phyloP scores from a whole-genome alignment of 116 monocot species.

The Zostera marina region DNA sequence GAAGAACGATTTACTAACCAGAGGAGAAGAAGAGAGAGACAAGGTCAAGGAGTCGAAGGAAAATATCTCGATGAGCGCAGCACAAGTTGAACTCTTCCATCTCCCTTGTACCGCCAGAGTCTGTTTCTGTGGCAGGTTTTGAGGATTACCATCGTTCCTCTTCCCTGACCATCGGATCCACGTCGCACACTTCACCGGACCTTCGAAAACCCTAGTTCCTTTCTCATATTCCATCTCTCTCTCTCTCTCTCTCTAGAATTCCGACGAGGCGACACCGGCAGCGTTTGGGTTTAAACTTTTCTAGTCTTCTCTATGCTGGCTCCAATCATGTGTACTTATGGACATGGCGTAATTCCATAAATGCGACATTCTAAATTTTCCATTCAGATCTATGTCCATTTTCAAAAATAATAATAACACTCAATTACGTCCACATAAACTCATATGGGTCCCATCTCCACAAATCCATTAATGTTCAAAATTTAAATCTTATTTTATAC shows the following conservation, averaged over 20 bases:
- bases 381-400: no score
- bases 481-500: no score
- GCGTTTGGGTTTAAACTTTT: no score
- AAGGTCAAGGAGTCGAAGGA: constrained; percentile 49
- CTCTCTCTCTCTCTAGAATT: background rate
- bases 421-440: no score
- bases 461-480: no score
- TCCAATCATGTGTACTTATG: no score
- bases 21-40: constrained; percentile 35
- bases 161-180: constrained; percentile 16
- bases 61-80: constrained; percentile 57
- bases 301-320: no score
- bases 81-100: constrained; percentile 19
- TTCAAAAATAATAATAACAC: no score
- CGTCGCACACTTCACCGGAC: constrained; percentile 13
- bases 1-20: constrained; percentile 21
- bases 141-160: constrained; percentile 6
- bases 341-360: no score
- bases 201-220: constrained; percentile 3
- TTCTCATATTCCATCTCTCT: background rate
- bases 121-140: constrained; percentile 1
- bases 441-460: no score
- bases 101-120: constrained; percentile 42
- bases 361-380: no score
- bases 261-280: no score